A percentile compares a stretch with the other conserved stretches of the same genome.
Conservation (phyloP, 2,329 filamentous ascomycete genomes). For the Fusarium redolens region DNA sequence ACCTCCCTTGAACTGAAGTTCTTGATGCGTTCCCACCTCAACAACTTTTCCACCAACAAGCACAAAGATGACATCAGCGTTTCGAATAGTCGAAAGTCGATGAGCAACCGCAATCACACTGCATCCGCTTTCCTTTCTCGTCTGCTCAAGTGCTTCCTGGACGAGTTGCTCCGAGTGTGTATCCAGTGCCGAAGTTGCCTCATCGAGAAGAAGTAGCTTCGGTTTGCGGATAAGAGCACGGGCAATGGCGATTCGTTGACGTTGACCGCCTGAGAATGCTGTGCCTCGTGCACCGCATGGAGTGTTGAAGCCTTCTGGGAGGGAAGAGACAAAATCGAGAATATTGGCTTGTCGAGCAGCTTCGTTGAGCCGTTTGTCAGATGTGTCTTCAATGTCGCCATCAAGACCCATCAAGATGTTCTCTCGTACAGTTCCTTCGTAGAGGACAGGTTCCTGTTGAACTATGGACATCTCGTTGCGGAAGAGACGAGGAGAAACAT, state of each 20-base stretch:
- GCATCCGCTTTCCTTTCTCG: slow-evolving; percentile 18
- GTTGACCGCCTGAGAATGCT: slow-evolving; percentile 73
- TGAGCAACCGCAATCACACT: slow-evolving; percentile 73
- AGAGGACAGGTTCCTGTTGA: slow-evolving; percentile 55
- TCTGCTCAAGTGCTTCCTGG: slow-evolving; percentile 62
- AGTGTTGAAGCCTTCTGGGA: slow-evolving; percentile 63
- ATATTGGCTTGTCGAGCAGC: slow-evolving; percentile 61
- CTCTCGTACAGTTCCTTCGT: slow-evolving; percentile 63
- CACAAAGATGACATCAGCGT: slow-evolving; percentile 73
- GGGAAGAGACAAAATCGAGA: slow-evolving; percentile 54
- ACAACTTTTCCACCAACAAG: slow-evolving; percentile 65
- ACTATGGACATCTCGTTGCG: slow-evolving; percentile 52
- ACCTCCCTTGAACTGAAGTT: slow-evolving; percentile 58
- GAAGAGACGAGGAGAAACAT: slow-evolving; percentile 43
- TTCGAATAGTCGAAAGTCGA: slow-evolving; percentile 64
- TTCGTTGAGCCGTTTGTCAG: slow-evolving; percentile 49
- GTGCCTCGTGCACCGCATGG: slow-evolving; percentile 70
- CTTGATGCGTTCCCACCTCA: slow-evolving; percentile 69
- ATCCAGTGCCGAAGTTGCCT: slow-evolving; percentile 70
- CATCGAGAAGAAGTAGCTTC: slow-evolving; percentile 72
- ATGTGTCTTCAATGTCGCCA: slow-evolving; percentile 23
- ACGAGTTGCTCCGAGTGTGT: slow-evolving; percentile 70
- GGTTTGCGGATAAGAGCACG: slow-evolving; percentile 72
- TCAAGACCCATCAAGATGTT: slow-evolving; percentile 62
- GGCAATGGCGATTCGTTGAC: slow-evolving; percentile 75